Base-by-base conservation (phyloP, 2,329 filamentous ascomycete species). In the Botrytis tulipae region DNA sequence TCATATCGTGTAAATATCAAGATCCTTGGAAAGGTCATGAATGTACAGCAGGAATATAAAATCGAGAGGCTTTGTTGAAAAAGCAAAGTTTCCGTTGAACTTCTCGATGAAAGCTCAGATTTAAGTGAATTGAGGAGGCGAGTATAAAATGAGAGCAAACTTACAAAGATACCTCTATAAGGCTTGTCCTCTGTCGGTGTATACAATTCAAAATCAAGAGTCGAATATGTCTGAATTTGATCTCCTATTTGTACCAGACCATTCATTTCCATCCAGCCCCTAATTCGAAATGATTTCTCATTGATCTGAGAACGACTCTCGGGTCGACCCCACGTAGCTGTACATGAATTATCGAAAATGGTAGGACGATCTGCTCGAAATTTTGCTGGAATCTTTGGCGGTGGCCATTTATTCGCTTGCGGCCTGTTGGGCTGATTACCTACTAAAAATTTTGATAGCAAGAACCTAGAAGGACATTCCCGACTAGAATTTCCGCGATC, bases 101-200 rank as follows among this genome's bases (percentile, higher is more conserved):
- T 57, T 9, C 29, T 12, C 66, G 35, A 10, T 57, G 4, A 22
- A 22, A 54, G 48, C 40, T 18, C 51, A 20, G 22, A 20, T 25
- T 48, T 1, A 42, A 16, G 59, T 25, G 9, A 51, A 63, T 16
- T 18, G 46, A 46, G 54, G 37, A 51, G 22, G 57, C 25, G 37
- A 14, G 42, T 14, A 29, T 9, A 29, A 42, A 35, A 59, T 22
- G 35, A 57, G 60, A 32, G 10, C 5, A 59, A 37, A 71, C 69
- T 73, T 25, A 94, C 92, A 92, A 93, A 98, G 44, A 99, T 93
- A 0, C 95, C 95, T 76, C 94, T 90, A 85, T 91, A 98, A 0
- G 94, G 95, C 80, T 94, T 95, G 72, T 90, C 86, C 16, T 84
- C 81, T 0, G 94, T 97, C 0, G 95, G 94, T 0, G 90, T 96